These are phyloP conservation scores for Amniculicola lignicola DNA, from an alignment of 495 filamentous ascomycete species.

Conservation along the genomic window DNA sequence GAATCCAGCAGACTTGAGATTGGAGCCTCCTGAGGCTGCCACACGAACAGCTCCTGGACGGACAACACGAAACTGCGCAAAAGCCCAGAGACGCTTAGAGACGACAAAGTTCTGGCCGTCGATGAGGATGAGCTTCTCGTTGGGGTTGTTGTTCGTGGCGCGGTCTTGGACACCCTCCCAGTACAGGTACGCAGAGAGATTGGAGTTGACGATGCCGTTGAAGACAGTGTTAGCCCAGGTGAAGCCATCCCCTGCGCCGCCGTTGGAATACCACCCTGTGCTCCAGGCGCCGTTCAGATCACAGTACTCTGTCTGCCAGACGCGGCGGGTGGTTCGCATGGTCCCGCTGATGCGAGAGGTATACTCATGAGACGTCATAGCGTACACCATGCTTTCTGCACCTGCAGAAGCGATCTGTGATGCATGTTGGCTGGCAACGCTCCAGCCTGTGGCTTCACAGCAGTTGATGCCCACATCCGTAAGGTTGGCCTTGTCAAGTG, in stretches of 20 bases:
- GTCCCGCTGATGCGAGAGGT: constrained; percentile 13
- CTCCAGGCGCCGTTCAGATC: constrained; percentile 30
- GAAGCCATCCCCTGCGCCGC: constrained; percentile 28
- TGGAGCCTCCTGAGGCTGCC: constrained; percentile 27
- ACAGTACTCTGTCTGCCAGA: constrained; percentile 39
- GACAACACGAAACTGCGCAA: constrained; percentile 30
- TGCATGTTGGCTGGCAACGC: constrained; percentile 14
- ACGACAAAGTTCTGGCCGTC: constrained; percentile 20
- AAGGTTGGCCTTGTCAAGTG: constrained; percentile 18
- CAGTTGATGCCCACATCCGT: constrained; percentile 29
- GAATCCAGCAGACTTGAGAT: constrained; percentile 25
- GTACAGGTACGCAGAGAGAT: constrained; percentile 28
- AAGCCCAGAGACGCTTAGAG: constrained; percentile 28
- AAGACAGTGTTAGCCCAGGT: constrained; percentile 33
- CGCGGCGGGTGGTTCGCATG: constrained; percentile 2
- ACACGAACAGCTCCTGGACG: constrained; percentile 38
- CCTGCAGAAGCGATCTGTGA: constrained; percentile 13
- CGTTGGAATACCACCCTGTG: constrained; percentile 26
- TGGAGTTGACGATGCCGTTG: constrained; percentile 28
- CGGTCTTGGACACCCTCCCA: constrained; percentile 42
- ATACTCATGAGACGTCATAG: constrained; percentile 28
- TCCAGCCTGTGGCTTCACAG: constrained; percentile 33
- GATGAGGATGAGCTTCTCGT: constrained; percentile 29
- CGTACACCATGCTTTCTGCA: constrained; percentile 19
- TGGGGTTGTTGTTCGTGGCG: constrained; percentile 43